Percentiles rank a stretch among this genome's conserved stretches.
phyloP scores from a whole-genome alignment of 805 yeast species.

The Ogataea paraovalis region DNA sequence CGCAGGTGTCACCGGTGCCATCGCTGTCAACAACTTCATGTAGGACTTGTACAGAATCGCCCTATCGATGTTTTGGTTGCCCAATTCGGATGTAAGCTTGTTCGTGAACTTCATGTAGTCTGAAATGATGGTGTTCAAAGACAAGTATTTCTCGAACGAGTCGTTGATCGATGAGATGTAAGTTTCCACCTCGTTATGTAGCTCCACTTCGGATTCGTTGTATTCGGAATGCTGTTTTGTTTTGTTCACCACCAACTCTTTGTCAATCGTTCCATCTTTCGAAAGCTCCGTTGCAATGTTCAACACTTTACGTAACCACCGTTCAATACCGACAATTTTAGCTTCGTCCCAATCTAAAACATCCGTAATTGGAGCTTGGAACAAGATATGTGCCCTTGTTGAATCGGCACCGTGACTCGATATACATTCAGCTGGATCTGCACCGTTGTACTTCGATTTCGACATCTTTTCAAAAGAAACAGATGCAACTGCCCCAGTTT shows the following conservation, averaged over 20 bases:
- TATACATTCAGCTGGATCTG: constrained; percentile 80
- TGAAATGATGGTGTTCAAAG: constrained; percentile 82
- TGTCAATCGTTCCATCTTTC: constrained; percentile 1
- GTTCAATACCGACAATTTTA: constrained; percentile 79
- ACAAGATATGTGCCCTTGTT: constrained; percentile 85
- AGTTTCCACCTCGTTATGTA: constrained; percentile 56
- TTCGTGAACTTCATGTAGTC: constrained; percentile 85
- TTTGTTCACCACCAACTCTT: constrained; percentile 14
- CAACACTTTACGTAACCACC: constrained; percentile 74
- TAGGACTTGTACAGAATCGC: constrained; percentile 46
- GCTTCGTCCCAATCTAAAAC: constrained; percentile 85
- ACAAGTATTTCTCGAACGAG: constrained; percentile 54
- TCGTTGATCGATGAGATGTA: constrained; percentile 47
- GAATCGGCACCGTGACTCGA: constrained; percentile 85
- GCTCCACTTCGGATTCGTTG: constrained; percentile 42
- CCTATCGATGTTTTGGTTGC: constrained; percentile 33
- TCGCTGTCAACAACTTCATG: constrained; percentile 51
- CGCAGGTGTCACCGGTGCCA: constrained; percentile 81
- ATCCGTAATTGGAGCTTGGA: constrained; percentile 86
- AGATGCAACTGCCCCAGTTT: constrained; percentile 47
- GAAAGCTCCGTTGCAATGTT: constrained; percentile 24
- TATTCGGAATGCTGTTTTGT: constrained; percentile 17
- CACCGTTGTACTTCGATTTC: constrained; percentile 92
- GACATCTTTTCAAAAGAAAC: constrained; percentile 90
- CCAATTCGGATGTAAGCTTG: constrained; percentile 37